phyloP scores from a whole-genome alignment of 2,329 filamentous ascomycete species.

The Verticillium isaacii region DNA sequence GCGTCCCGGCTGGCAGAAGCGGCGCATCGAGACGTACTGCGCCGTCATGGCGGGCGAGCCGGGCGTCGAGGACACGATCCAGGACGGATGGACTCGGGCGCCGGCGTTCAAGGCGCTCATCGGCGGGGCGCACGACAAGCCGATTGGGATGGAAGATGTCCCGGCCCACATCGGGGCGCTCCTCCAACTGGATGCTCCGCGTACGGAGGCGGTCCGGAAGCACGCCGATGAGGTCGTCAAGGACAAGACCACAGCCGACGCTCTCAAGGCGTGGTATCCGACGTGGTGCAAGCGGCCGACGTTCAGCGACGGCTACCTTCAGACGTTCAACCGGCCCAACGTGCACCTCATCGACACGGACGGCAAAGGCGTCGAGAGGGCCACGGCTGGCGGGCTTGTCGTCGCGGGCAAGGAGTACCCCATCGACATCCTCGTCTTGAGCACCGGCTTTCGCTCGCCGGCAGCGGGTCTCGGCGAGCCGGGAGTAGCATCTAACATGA shows the following conservation, averaged over 20 bases:
- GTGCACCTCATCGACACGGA: conserved; percentile 58
- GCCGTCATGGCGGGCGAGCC: conserved; percentile 25
- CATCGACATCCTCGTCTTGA: conserved; percentile 32
- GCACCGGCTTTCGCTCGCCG: conserved; percentile 31
- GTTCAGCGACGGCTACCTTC: conserved; percentile 57
- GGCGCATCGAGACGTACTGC: conserved; percentile 40
- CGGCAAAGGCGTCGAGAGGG: conserved; percentile 42
- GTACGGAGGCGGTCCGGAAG: conserved; percentile 37
- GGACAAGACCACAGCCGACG: conserved; percentile 43
- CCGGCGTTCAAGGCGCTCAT: conserved; percentile 31
- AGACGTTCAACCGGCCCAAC: conserved; percentile 52
- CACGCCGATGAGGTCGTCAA: conserved; percentile 47
- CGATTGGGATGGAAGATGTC: conserved; percentile 12
- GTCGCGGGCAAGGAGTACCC: conserved; percentile 41
- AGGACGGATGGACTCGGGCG: conserved; percentile 42
- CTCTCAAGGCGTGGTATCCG: conserved; percentile 56
- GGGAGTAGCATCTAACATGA: conserved; percentile 8
- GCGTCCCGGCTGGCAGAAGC: conserved; percentile 42
- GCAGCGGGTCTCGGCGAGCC: conserved; percentile 23
- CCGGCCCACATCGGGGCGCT: conserved; percentile 28
- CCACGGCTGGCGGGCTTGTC: conserved; percentile 42
- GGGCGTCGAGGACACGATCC: conserved; percentile 34
- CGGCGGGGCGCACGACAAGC: conserved; percentile 18
- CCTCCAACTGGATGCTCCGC: conserved; percentile 34
- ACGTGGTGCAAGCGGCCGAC: conserved; percentile 59